phyloP scores from a whole-genome alignment of 345 rosid genomes.

The Alliaria petiolata region DNA sequence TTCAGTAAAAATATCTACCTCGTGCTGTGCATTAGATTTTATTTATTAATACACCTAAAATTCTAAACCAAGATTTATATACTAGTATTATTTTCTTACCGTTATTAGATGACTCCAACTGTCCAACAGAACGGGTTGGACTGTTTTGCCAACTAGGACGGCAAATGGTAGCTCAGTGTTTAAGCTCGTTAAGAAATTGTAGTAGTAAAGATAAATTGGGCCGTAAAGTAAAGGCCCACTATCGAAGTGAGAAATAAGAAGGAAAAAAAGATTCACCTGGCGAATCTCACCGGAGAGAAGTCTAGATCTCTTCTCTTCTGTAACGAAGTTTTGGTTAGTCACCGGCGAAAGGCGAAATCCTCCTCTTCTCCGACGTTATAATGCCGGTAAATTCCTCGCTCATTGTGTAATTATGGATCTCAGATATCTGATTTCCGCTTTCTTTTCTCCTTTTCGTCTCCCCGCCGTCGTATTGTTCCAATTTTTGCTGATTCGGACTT shows the following conservation, averaged over 20 bases:
- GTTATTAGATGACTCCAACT: too few species aligned
- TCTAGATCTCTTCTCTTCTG: constrained; percentile 26
- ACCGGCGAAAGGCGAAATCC: constrained; percentile 16
- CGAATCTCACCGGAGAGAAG: constrained; percentile 26
- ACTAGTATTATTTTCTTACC: too few species aligned
- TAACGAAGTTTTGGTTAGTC: constrained; percentile 16
- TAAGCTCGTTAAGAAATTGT: neutral
- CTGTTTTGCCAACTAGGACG: too few species aligned
- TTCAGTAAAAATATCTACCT: too few species aligned
- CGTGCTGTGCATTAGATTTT: too few species aligned
- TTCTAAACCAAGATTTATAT: too few species aligned
- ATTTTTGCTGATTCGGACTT: constrained; percentile 1
- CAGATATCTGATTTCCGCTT: neutral
- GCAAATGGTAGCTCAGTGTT: neutral
- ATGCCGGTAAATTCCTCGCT: constrained; percentile 28
- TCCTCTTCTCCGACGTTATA: constrained; percentile 23
- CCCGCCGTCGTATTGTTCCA: neutral
- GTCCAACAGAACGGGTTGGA: too few species aligned
- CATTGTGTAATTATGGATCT: constrained; percentile 7
- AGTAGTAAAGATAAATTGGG: neutral
- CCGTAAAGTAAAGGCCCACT: constrained; percentile 18
- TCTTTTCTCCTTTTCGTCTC: neutral
- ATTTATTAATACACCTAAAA: too few species aligned
- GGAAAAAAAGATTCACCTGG: neutral
- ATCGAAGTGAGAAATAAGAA: neutral